Evolutionary conservation across 345 rosid species (phyloP), one percentile per base, ranked within the genome.

Genomic region (Populus euphratica): DNA sequence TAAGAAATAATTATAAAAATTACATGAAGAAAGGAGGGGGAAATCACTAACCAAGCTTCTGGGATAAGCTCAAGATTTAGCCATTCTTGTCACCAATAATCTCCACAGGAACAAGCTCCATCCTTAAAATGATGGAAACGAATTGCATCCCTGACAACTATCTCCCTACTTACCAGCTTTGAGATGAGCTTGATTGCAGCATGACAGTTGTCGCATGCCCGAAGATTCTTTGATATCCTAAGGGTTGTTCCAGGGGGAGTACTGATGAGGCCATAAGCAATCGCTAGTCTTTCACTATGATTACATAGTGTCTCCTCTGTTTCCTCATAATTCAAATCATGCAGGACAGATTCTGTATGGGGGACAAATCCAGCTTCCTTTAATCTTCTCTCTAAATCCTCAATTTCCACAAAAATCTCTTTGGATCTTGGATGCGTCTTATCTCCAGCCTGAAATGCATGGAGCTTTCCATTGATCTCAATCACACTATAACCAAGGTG

Each of bases 201-300:
- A 76, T 90, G 94, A 78, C 91, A 90, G 77, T 92, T 88, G 9
- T 85, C 87, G 62, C 93, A 88, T 65, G 89, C 93, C 75, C 93
- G 82, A 21, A 92, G 84, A 77, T 92, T 92, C 83, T 90, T 90
- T 50, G 84, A 82, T 44, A 90, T 89, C 78, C 88, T 75, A 67
- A 90, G 86, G 47, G 85, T 83, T 36, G 88, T 81, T 86, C 92
- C 93, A 39, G 84, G 85, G 8, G 81, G 81, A 35, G 89, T 92
- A 81, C 91, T 83, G 16, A 90, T 83, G 63, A 90, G 85, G 71
- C 93, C 93, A 79, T 85, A 90, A 20, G 93, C 97, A 78, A 90
- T 85, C 0, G 94, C 92, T 33, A 89, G 78, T 82, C 91, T 86
- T 74, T 92, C 97, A 68, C 97, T 88, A 76, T 90, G 94, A 83